These are phyloP conservation scores for Magnaporthiopsis incrustans DNA, from an alignment of 2,329 filamentous ascomycete genomes.

Conservation along the genomic window DNA sequence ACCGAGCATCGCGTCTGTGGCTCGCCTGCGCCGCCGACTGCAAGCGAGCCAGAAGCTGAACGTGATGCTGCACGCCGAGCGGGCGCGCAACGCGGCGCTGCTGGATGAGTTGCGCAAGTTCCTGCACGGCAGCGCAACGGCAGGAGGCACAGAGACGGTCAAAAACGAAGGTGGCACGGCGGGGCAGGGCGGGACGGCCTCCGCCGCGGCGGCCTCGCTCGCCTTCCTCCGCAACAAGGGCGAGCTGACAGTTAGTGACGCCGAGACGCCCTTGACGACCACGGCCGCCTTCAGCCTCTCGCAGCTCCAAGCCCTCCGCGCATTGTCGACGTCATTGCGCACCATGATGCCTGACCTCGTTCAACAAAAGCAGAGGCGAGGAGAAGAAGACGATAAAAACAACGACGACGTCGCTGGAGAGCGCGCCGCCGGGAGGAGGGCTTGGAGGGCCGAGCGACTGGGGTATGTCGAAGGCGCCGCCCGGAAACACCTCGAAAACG, in stretches of 20 bases:
- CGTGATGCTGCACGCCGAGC: slow-evolving; percentile 60
- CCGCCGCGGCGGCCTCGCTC: slow-evolving; percentile 27
- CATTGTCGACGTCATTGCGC: slow-evolving; percentile 52
- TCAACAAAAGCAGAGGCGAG: slow-evolving; percentile 18
- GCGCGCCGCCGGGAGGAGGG: slow-evolving; percentile 32
- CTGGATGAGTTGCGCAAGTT: slow-evolving; percentile 51
- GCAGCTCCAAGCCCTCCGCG: slow-evolving; percentile 72
- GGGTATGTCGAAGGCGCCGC: slow-evolving; percentile 81
- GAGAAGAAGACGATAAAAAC: slow-evolving; percentile 16
- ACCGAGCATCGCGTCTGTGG: slow-evolving; percentile 61
- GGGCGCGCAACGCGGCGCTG: slow-evolving; percentile 62
- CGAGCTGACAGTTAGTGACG: slow-evolving; percentile 41
- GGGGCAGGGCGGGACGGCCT: slow-evolving; percentile 10
- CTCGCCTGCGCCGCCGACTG: slow-evolving; percentile 63
- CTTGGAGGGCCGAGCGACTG: slow-evolving; percentile 62
- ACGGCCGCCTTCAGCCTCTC: slow-evolving; percentile 72
- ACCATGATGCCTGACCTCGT: slow-evolving; percentile 58
- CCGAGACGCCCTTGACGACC: slow-evolving; percentile 53
- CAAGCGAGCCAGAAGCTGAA: slow-evolving; percentile 74
- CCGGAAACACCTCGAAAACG: slow-evolving; percentile 64
- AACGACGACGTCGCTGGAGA: background rate
- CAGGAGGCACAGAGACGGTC: slow-evolving; percentile 10
- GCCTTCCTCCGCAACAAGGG: slow-evolving; percentile 51
- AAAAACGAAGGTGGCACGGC: slow-evolving; percentile 16
- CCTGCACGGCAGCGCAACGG: slow-evolving; percentile 14